Evolutionary conservation across 2,329 filamentous ascomycete genomes (phyloP).

Genomic region (Ambrosiella cleistominuta): DNA sequence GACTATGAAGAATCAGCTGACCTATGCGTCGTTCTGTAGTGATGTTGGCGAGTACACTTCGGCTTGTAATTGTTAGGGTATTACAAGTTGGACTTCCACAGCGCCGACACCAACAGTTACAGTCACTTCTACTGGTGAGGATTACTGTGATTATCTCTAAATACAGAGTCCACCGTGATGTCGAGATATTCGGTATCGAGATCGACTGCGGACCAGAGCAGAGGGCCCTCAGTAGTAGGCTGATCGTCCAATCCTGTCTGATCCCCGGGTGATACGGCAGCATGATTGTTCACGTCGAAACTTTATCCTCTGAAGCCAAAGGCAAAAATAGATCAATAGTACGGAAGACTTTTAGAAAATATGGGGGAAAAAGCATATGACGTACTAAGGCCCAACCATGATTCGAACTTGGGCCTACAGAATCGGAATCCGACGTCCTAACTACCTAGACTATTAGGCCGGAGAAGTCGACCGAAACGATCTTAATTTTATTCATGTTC

Average conservation of each 20-base stretch:
- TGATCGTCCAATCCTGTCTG: no score
- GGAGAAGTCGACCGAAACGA: neutral
- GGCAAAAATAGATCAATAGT: no score
- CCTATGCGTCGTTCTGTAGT: conserved; percentile 25
- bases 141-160: neutral
- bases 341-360: no score
- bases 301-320: no score
- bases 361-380: no score
- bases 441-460: neutral
- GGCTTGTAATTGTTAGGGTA: conserved; percentile 29
- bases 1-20: conserved; percentile 22
- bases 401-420: neutral
- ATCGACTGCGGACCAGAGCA: no score
- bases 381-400: neutral
- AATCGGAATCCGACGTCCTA: neutral
- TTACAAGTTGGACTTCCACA: conserved; percentile 24
- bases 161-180: neutral
- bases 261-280: no score
- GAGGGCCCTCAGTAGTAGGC: no score
- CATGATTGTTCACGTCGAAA: no score
- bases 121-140: conserved; percentile 23
- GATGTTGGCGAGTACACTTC: conserved; percentile 22
- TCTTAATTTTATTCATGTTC: no score
- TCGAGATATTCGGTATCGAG: neutral
- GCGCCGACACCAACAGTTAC: conserved; percentile 24